These are phyloP conservation scores for Aspergillus ochraceus DNA, from an alignment of 2,329 filamentous ascomycete genomes.

Conservation along the genomic window DNA sequence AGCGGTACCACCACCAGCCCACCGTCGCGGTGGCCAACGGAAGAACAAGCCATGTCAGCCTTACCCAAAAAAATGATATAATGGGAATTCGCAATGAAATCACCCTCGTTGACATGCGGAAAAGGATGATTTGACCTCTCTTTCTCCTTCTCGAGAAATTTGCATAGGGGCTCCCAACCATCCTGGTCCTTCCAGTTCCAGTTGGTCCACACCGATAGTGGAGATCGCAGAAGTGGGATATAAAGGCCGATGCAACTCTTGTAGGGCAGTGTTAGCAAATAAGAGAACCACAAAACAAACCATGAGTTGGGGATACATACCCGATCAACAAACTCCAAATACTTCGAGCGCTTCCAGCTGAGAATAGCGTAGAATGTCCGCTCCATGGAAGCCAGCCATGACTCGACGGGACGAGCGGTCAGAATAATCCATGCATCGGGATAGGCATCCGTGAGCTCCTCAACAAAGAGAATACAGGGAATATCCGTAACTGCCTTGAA, in stretches of 20 bases:
- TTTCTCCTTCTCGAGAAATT: slow-evolving; percentile 13
- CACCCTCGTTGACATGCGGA: slow-evolving; percentile 11
- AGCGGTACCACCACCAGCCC: background rate
- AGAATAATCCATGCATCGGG: slow-evolving; percentile 21
- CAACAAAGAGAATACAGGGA: slow-evolving; percentile 15
- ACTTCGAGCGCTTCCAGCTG: background rate
- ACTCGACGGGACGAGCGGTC: slow-evolving; percentile 5
- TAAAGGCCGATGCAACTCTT: background rate
- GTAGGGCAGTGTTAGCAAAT: background rate
- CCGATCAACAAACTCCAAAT: background rate
- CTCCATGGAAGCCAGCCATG: slow-evolving; percentile 6
- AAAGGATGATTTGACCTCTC: slow-evolving; percentile 10
- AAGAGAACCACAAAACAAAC: background rate
- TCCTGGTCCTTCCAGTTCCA: slow-evolving; percentile 21
- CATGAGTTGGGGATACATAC: background rate
- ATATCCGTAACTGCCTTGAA: slow-evolving; percentile 14
- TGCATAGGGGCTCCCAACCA: slow-evolving; percentile 48
- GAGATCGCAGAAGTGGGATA: background rate
- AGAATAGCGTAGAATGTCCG: slow-evolving; percentile 9
- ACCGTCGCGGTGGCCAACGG: background rate
- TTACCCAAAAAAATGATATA: background rate
- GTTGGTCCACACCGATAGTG: background rate
- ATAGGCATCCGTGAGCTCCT: slow-evolving; percentile 21
- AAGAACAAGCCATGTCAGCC: background rate
- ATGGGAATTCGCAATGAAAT: background rate